Evolutionary conservation across 164 flowering plant genomes (phyloP), one percentile per base, ranked within the genome.

Genomic region (Nymphaea colorata): DNA sequence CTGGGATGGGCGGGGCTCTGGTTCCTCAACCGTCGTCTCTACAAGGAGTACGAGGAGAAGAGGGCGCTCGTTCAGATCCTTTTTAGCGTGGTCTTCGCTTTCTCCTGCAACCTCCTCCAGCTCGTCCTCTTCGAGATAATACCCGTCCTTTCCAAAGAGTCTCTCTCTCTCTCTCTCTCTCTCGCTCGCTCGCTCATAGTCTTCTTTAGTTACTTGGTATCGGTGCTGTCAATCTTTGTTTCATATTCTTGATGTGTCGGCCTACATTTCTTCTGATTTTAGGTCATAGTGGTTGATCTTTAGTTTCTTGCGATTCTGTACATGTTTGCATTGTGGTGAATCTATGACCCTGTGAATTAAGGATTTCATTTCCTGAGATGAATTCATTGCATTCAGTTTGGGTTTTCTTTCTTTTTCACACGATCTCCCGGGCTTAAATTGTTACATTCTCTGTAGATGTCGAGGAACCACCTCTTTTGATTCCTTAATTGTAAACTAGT

Each of bases 11-110:
- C 90, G 0, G 97, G 98, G 4, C 81, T 91, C 2, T 94, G 98
- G 97, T 94, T 94, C 72, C 71, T 94, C 66, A 94, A 94, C 72
- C 83, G 87, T 2, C 73, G 97, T 64, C 81, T 94, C 1, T 91
- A 91, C 79, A 94, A 91, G 69, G 98, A 94, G 79, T 94, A 94
- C 77, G 97, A 94, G 68, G 98, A 91, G 85, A 89, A 91, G 81
- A 74, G 88, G 42, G 97, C 79, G 4, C 76, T 91, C 43, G 98
- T 90, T 55, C 96, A 91, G 85, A 87, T 94, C 85, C 87, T 94
- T 57, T 94, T 94, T 86, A 90, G 98, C 74, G 84, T 85, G 72
- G 99, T 94, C 61, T 94, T 94, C 76, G 96, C 99, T 55, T 88
- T 94, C 81, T 94, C 99, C 44, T 90, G 96, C 70, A 91, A 94